Base-by-base conservation (phyloP, 257 asterid species). In the Lithospermum erythrorhizon region DNA sequence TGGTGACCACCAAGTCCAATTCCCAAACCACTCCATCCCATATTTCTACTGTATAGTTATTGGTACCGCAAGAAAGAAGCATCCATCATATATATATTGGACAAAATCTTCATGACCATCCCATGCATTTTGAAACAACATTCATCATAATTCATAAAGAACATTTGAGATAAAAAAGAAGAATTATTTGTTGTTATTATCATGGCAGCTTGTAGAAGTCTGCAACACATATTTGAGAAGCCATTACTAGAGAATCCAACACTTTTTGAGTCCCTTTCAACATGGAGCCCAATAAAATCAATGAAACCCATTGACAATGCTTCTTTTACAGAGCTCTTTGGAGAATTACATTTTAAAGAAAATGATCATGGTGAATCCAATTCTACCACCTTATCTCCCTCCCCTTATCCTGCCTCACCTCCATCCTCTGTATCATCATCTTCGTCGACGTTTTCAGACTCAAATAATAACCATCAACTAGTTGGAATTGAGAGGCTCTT, bases 171-270 rank as follows among this genome's bases (percentile, higher is more conserved):
- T 0, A 51, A 17, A 11, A 59, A 4, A 29, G 20, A 30, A 1
- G 29, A 53, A 0, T 20, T 37, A 53, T 35, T 30, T 37, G 4
- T 19, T 59, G 51, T 23, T 22, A 21, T 21, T 1, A 53, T 14
- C 63, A 87, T 87, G 96, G 87, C 96, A 5, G 83, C 88, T 79
- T 86, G 87, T 74, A 85, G 94, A 49, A 75, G 95, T 76, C 67
- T 91, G 52, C 90, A 83, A 20, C 96, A 74, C 68, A 80, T 90
- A 41, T 87, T 87, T 54, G 89, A 87, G 32, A 83, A 79, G 58
- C 83, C 95, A 77, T 77, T 87, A 62, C 72, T 80, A 0, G 96
- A 88, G 69, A 66, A 66, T 37, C 79, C 86, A 23, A 59, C 79
- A 9, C 75, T 87, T 21, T 76, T 85, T 48, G 90, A 82, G 65